A percentile compares a stretch with the other conserved stretches of the same genome.
phyloP scores from a whole-genome alignment of 2,329 filamentous ascomycete species.

The Sclerotinia glacialis region DNA sequence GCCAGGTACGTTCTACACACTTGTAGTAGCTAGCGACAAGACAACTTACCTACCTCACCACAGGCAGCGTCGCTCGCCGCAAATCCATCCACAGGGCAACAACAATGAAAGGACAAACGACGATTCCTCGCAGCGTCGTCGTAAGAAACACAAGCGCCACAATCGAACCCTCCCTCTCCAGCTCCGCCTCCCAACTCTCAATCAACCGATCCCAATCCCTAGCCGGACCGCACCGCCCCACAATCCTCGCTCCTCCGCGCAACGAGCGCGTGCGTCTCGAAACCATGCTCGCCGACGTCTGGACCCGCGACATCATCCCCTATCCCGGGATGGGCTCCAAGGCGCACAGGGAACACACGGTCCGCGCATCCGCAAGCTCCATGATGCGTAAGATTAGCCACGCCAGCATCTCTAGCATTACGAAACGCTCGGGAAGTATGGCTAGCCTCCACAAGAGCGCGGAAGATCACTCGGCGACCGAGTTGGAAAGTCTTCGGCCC shows the following conservation, averaged over 20 bases:
- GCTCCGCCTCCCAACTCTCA: slow-evolving; percentile 44
- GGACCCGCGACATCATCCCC: slow-evolving; percentile 76
- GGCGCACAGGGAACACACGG: slow-evolving; percentile 65
- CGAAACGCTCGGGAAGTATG: slow-evolving; percentile 56
- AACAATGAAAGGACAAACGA: slow-evolving; percentile 63
- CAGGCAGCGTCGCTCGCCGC: slow-evolving; percentile 61
- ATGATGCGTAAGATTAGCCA: slow-evolving; percentile 81
- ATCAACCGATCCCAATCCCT: slow-evolving; percentile 80
- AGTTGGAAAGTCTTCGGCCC: slow-evolving; percentile 24
- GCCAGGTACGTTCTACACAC: slow-evolving; percentile 49
- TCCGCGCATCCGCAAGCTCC: slow-evolving; percentile 76
- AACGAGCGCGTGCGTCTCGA: slow-evolving; percentile 78
- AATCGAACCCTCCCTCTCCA: slow-evolving; percentile 46
- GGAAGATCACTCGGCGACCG: slow-evolving; percentile 30
- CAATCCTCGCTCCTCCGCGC: slow-evolving; percentile 70
- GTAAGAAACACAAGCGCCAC: slow-evolving; percentile 78
- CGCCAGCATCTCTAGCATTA: slow-evolving; percentile 71
- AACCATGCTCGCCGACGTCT: slow-evolving; percentile 70
- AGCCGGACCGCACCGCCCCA: slow-evolving; percentile 64
- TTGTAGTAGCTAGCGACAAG: not conserved
- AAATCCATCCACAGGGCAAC: slow-evolving; percentile 78
- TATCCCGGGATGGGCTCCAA: slow-evolving; percentile 75
- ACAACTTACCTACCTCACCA: not conserved
- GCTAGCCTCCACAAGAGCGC: slow-evolving; percentile 34
- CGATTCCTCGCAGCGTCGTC: slow-evolving; percentile 70